These are phyloP conservation scores for Coniochaeta sp. DNA, from an alignment of 2,329 filamentous ascomycete species.

Conservation along the genomic window DNA sequence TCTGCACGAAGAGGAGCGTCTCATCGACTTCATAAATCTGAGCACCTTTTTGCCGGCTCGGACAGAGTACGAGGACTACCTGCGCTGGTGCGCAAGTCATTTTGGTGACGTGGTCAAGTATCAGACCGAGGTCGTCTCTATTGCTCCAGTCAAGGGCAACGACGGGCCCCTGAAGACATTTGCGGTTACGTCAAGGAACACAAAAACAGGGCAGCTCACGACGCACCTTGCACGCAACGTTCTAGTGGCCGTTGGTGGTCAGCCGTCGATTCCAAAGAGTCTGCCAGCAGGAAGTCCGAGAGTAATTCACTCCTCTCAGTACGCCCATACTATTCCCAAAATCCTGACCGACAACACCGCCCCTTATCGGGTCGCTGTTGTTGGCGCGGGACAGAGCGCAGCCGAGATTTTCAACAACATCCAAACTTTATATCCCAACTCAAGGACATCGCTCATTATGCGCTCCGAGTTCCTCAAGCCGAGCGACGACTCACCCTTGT, in stretches of 20 bases:
- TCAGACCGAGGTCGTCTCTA: conserved; percentile 65
- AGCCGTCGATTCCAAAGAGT: conserved; percentile 61
- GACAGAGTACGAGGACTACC: conserved; percentile 90
- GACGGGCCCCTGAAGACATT: conserved; percentile 55
- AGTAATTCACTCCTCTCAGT: conserved; percentile 85
- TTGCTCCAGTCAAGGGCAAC: conserved; percentile 50
- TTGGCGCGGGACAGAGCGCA: conserved; percentile 86
- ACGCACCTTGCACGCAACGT: conserved; percentile 57
- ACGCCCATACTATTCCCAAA: conserved; percentile 55
- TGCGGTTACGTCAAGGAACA: conserved; percentile 57
- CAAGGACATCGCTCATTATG: conserved; percentile 71
- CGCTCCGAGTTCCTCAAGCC: conserved; percentile 76
- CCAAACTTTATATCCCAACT: conserved; percentile 73
- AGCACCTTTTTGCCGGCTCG: conserved; percentile 81
- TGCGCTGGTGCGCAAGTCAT: conserved; percentile 80
- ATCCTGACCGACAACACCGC: conserved; percentile 48
- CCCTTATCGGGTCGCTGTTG: conserved; percentile 69
- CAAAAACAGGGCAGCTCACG: conserved; percentile 44
- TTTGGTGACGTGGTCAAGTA: conserved; percentile 72
- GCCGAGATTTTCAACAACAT: conserved; percentile 94
- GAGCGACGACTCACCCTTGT: conserved; percentile 95
- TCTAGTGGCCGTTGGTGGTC: conserved; percentile 49
- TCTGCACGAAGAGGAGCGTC: conserved; percentile 69
- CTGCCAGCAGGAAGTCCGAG: conserved; percentile 64
- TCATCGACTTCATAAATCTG: conserved; percentile 87